These are phyloP conservation scores for Schrenkiella parvula DNA, from an alignment of 345 rosid species.

Conservation along the genomic window DNA sequence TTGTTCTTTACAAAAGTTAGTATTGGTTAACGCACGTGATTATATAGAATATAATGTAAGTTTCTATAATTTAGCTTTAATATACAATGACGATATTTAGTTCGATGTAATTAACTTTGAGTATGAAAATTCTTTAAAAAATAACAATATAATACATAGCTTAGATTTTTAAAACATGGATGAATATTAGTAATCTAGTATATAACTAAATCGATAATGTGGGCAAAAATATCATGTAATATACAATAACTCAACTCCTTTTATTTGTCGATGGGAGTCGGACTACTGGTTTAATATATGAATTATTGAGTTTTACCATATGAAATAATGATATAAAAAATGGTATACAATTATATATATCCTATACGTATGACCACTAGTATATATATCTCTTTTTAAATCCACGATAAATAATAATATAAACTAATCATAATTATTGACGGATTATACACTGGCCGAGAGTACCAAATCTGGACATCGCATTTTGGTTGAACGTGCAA, in stretches of 20 bases:
- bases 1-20: neutral
- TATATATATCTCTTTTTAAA: neutral
- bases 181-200: neutral
- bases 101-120: neutral
- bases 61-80: neutral
- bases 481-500: constrained; percentile 22
- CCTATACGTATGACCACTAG: neutral
- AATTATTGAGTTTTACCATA: neutral
- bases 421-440: constrained; percentile 19
- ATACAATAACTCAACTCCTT: neutral
- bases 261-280: neutral
- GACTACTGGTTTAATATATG: neutral
- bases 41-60: neutral
- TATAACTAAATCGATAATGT: neutral
- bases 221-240: neutral
- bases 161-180: neutral
- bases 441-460: neutral
- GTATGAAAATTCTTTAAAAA: neutral
- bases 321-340: neutral
- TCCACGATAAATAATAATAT: neutral
- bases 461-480: neutral
- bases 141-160: neutral
- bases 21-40: neutral
- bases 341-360: neutral
- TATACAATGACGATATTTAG: neutral